phyloP scores from a whole-genome alignment of 75 land plant species.

The Pinus tabuliformis region DNA sequence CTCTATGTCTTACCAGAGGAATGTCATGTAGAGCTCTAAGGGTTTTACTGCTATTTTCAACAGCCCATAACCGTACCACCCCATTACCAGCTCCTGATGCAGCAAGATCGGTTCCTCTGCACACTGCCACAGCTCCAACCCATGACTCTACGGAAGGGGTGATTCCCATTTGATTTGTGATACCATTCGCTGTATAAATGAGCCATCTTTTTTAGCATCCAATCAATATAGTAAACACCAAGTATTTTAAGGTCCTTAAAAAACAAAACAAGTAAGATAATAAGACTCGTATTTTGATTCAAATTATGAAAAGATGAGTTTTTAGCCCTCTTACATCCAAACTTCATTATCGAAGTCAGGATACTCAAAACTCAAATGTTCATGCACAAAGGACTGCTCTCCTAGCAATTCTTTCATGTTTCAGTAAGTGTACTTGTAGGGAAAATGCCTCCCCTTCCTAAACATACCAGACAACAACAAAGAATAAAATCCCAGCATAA shows the following conservation, averaged over 20 bases:
- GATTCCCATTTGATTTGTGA: neutral
- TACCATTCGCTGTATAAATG: slow-evolving; percentile 38
- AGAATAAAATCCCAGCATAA: neutral
- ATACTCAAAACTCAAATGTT: too few species aligned
- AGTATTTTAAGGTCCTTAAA: neutral
- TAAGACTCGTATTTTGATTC: neutral
- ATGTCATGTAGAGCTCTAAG: slow-evolving; percentile 55
- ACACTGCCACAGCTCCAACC: slow-evolving; percentile 86
- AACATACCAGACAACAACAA: neutral
- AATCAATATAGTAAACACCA: slow-evolving; percentile 1
- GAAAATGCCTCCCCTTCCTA: neutral
- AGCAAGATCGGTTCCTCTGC: slow-evolving; percentile 92
- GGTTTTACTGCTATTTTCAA: slow-evolving; percentile 57
- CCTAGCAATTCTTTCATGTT: neutral
- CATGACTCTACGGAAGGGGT: slow-evolving; percentile 64
- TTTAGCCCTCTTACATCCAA: neutral
- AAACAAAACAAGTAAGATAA: neutral
- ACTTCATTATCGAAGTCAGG: neutral
- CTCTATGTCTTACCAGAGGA: slow-evolving; percentile 59
- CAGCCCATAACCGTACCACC: slow-evolving; percentile 73
- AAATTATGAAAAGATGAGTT: neutral
- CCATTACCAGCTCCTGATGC: slow-evolving; percentile 99
- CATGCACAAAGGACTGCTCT: neutral
- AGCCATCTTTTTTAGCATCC: neutral
- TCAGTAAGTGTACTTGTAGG: neutral